phyloP scores from a whole-genome alignment of 495 filamentous ascomycete species.

The Neurospora cerealis region DNA sequence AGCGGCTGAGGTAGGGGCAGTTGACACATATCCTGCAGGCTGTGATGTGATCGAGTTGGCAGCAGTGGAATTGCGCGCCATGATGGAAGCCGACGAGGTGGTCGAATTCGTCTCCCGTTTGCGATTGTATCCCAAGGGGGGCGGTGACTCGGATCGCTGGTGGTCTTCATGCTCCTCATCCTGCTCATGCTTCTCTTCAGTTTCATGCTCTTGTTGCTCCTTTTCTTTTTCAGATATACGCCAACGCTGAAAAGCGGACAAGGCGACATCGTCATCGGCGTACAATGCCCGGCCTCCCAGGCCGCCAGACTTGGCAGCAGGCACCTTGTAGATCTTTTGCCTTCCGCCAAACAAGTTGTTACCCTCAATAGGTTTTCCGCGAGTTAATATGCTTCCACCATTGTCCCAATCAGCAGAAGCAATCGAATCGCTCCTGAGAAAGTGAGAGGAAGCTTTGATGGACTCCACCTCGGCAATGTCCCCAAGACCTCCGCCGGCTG shows the following conservation, averaged over 20 bases:
- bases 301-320: slow-evolving; percentile 40
- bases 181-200: slow-evolving; percentile 19
- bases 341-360: slow-evolving; percentile 93
- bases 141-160: slow-evolving; percentile 48
- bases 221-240: slow-evolving; percentile 46
- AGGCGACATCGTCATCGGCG: slow-evolving; percentile 65
- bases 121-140: slow-evolving; percentile 51
- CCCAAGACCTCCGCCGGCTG: slow-evolving; percentile 46
- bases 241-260: slow-evolving; percentile 70
- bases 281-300: slow-evolving; percentile 68
- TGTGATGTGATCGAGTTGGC: slow-evolving; percentile 88
- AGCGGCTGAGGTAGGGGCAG: slow-evolving; percentile 19
- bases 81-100: slow-evolving; percentile 62
- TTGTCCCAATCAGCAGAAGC: slow-evolving; percentile 58
- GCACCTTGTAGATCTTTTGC: slow-evolving; percentile 92
- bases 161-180: slow-evolving; percentile 30
- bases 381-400: slow-evolving; percentile 65
- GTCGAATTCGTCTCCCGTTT: slow-evolving; percentile 83
- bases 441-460: slow-evolving; percentile 48
- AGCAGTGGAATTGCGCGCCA: slow-evolving; percentile 71
- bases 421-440: slow-evolving; percentile 35
- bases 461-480: slow-evolving; percentile 89
- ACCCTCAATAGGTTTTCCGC: slow-evolving; percentile 75
- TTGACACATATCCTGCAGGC: slow-evolving; percentile 37
- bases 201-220: slow-evolving; percentile 32